Evolutionary conservation across 2,329 filamentous ascomycete genomes (phyloP), one percentile per base, ranked within the genome.

Genomic region (Epichloe aotearoae): DNA sequence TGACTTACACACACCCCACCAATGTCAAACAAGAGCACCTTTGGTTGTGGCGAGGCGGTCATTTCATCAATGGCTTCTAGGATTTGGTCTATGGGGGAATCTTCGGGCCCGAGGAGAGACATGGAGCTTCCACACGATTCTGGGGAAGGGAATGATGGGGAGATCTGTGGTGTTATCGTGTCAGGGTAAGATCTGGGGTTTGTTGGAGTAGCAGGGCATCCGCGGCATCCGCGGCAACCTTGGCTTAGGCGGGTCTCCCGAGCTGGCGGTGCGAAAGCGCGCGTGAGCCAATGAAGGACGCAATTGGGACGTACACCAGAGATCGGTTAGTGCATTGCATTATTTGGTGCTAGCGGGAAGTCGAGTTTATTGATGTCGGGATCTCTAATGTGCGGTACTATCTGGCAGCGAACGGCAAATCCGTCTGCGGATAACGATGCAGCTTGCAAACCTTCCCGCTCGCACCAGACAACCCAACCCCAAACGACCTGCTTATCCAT

Each of bases 1-100:
- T 49, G 54, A 82, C 88, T 75, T 84, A 95, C 91, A 75, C 88
- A 94, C 59, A 98, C 93, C 55, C 93, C 93, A 39, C 93, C 93
- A 58, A 98, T 93, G 68, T 98, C 93, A 66, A 97, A 97, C 20
- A 98, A 74, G 34, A 94, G 71, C 50, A 87, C 86, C 59, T 86
- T 85, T 33, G 86, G 86, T 52, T 73, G 73, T 52, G 69, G 72
- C 40, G 62, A 62, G 43, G 61, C 56, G 8, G 69, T 55, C 73
- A 77, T 76, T 38, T 61, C 53, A 52, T 62, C 60, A 46, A 68
- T 59, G 30, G 56, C 60, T 51, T 62, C 59, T 11, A 67, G 53
- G 19, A 66, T 59, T 46, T 60, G 59, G 19, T 55, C 53, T 53
- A 57, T 48, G 11, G 50, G 51, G 12, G 12, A 36, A 17, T 54